Evolutionary conservation across 2,329 filamentous ascomycete genomes (phyloP).

Genomic region (Zasmidium citrigriseum): DNA sequence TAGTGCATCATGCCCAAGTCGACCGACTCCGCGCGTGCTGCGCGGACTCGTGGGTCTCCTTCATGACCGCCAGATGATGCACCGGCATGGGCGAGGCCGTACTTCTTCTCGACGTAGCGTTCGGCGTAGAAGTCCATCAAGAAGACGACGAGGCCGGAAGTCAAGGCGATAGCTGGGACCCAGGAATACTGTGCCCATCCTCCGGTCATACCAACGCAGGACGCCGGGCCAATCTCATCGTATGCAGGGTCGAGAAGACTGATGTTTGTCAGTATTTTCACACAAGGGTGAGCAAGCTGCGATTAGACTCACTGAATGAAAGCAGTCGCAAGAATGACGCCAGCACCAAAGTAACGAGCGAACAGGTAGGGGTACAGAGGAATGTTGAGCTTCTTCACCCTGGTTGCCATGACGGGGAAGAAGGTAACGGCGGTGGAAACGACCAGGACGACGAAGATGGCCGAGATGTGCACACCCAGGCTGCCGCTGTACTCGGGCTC

Average conservation of each 20-base stretch:
- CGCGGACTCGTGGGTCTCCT: conserved; percentile 10
- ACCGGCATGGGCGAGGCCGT: conserved; percentile 37
- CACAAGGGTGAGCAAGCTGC: background rate
- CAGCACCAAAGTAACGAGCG: conserved; percentile 49
- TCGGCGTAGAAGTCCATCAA: conserved; percentile 54
- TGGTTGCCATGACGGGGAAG: conserved; percentile 51
- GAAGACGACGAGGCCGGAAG: conserved; percentile 53
- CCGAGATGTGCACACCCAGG: conserved; percentile 44
- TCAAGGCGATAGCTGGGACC: conserved; percentile 54
- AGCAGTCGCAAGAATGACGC: conserved; percentile 50
- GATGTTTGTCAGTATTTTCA: conserved; percentile 9
- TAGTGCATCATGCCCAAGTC: conserved; percentile 29
- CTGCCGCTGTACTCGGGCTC: conserved; percentile 58
- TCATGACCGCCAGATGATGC: conserved; percentile 22
- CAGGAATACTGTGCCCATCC: conserved; percentile 55
- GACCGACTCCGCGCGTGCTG: conserved; percentile 19
- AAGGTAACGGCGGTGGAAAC: conserved; percentile 44
- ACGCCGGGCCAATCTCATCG: conserved; percentile 36
- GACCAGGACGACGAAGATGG: conserved; percentile 49
- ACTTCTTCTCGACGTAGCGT: conserved; percentile 52
- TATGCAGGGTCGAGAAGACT: conserved; percentile 40
- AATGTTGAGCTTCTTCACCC: conserved; percentile 39
- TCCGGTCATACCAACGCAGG: conserved; percentile 56
- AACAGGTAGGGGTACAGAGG: conserved; percentile 49
- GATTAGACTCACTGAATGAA: conserved; percentile 44